Evolutionary conservation across 768 basidiomycete genomes (phyloP).

Genomic region (Peribolospora baueri): DNA sequence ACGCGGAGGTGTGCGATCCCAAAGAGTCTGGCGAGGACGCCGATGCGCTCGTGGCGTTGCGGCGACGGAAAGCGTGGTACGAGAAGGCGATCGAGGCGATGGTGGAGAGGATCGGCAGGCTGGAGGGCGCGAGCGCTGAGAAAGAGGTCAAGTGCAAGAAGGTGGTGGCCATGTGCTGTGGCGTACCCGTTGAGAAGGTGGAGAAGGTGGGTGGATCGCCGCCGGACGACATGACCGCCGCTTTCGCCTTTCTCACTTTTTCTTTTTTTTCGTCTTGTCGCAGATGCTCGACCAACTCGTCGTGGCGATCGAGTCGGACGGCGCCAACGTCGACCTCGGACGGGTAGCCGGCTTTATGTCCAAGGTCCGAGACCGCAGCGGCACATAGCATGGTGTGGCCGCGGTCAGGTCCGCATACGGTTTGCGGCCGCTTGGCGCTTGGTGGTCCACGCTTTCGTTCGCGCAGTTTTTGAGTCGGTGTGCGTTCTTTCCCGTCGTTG

Average conservation of each 20-base stretch:
- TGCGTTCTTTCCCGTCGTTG: too few species aligned
- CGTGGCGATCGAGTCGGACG: constrained; percentile 41
- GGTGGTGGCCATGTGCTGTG: constrained; percentile 69
- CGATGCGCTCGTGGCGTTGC: constrained; percentile 34
- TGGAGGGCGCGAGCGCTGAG: constrained; percentile 61
- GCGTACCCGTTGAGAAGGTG: constrained; percentile 62
- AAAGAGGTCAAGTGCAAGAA: constrained; percentile 79
- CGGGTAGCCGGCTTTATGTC: constrained; percentile 79
- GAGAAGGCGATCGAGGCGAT: constrained; percentile 49
- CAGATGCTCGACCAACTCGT: constrained; percentile 68
- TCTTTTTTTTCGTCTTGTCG: not conserved
- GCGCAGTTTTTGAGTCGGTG: too few species aligned
- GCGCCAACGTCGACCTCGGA: constrained; percentile 53
- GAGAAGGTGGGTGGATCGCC: constrained; percentile 45
- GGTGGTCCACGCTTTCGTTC: too few species aligned
- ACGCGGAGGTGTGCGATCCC: constrained; percentile 24
- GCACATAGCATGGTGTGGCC: too few species aligned
- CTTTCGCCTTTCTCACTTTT: constrained; percentile 9
- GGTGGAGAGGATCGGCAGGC: constrained; percentile 36
- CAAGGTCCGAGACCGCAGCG: constrained; percentile 30
- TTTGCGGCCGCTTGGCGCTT: too few species aligned
- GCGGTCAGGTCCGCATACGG: too few species aligned
- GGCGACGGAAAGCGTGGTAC: constrained; percentile 65
- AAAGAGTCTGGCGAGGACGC: not conserved
- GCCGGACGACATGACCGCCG: not conserved